Percentiles rank a stretch among this genome's conserved stretches.
phyloP scores from a whole-genome alignment of 208 protist genomes.

The Histomonas meleagridis region DNA sequence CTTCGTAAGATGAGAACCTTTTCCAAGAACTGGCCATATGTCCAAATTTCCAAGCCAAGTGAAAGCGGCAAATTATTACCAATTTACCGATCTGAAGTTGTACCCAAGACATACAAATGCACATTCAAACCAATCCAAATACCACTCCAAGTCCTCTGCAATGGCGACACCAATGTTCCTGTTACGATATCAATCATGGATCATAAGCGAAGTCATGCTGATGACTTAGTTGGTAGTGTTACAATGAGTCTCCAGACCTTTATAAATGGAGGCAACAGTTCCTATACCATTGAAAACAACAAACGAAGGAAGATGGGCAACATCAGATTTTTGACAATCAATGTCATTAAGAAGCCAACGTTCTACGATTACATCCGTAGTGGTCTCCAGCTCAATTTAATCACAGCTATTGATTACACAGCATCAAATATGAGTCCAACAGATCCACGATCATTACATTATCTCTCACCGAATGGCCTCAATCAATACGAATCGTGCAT shows the following conservation, averaged over 20 bases:
- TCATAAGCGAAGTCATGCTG: background rate
- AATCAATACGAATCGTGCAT: constrained; percentile 38
- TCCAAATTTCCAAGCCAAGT: background rate
- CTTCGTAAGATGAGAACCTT: background rate
- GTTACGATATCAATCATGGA: background rate
- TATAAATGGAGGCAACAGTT: background rate
- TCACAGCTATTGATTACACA: constrained; percentile 49
- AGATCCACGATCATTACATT: background rate
- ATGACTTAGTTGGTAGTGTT: background rate
- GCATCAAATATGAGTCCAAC: constrained; percentile 39
- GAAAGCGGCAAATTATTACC: background rate
- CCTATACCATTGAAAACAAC: background rate
- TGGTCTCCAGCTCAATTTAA: constrained; percentile 44
- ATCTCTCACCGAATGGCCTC: background rate
- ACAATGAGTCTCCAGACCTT: background rate
- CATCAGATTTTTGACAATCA: background rate
- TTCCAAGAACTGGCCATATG: background rate
- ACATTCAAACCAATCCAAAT: background rate
- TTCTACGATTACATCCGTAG: constrained; percentile 45
- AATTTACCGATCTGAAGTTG: background rate
- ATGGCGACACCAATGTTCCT: background rate
- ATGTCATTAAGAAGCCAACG: constrained; percentile 21
- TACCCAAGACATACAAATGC: background rate
- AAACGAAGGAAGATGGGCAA: background rate
- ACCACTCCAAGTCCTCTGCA: background rate